Base-by-base conservation (phyloP, 2,329 filamentous ascomycete genomes). In the Calonectria henricotiae region DNA sequence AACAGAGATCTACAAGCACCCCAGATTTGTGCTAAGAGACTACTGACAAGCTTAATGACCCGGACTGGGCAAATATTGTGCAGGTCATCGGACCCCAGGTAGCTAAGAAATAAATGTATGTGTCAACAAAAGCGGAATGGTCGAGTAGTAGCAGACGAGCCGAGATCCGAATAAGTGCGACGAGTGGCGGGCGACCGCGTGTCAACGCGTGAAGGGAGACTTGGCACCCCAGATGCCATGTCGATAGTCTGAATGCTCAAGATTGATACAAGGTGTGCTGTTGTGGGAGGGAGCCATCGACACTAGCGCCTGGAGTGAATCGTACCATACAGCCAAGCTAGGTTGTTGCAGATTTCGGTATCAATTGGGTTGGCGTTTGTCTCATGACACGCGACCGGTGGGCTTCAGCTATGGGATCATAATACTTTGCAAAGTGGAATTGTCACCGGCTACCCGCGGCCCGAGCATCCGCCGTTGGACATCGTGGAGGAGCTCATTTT, bases 201-300 rank as follows among this genome's bases (percentile, higher is more conserved):
- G 39, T 37, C 39, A n/a, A 17, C 41, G 51, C 39, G 32, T n/a
- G 41, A 39, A 15, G 41, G 20, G 20, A 15, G 20, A 11, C 30
- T 13, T 25, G 25, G 15, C 30, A 47, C n/a, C 15, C 51, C 23
- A 66, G 64, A 66, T 61, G 64, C 9, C 43, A 44, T 58, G 23
- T 35, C 51, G 65, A 63, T 68, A 63, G 65, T 37, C 65, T 68
- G 49, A 68, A 63, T 68, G 43, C 27, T n/a, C 44, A 55, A 15
- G 61, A 37, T 25, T 20, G 37, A 37, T 23, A 13, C 20, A 20
- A 13, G 20, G 20, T 11, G 30, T 17, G 15, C 49, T 30, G 49
- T 4, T 55, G 51, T 12, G 6, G 51, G 51, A 55, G 32, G 51
- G 51, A 15, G 35, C 32, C 51, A 58, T 12, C 49, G 13, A 55